phyloP scores from a whole-genome alignment of 1,139 yeast genomes.

The Suhomyces wounanorum region DNA sequence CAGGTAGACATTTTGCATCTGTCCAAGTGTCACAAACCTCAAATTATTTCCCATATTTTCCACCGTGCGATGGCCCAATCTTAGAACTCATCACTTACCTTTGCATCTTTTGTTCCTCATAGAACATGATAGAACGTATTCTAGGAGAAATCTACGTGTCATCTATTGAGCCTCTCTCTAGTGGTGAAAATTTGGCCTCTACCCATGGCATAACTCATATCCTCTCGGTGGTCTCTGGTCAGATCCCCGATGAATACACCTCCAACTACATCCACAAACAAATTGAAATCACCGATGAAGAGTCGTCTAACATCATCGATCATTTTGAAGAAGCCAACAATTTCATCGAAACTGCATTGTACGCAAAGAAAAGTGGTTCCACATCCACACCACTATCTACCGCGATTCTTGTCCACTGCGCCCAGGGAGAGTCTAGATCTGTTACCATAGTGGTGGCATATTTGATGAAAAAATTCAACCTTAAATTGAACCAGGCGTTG shows the following conservation, averaged over 20 bases:
- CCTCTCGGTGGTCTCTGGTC: slow-evolving; percentile 66
- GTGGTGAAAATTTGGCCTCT: slow-evolving; percentile 42
- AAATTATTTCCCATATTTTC: background rate
- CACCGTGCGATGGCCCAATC: background rate
- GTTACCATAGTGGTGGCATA: slow-evolving; percentile 74
- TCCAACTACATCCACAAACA: slow-evolving; percentile 57
- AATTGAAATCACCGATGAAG: slow-evolving; percentile 69
- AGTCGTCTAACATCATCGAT: slow-evolving; percentile 61
- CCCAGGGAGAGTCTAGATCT: slow-evolving; percentile 88
- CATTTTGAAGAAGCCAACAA: slow-evolving; percentile 59
- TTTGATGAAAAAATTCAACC: slow-evolving; percentile 70
- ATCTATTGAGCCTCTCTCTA: slow-evolving; percentile 54
- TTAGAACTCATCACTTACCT: background rate
- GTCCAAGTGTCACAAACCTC: slow-evolving; percentile 6
- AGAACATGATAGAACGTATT: slow-evolving; percentile 43
- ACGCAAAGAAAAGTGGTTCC: slow-evolving; percentile 21
- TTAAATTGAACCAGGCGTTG: slow-evolving; percentile 61
- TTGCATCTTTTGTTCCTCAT: background rate
- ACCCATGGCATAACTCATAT: slow-evolving; percentile 64
- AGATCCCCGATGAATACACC: slow-evolving; percentile 54
- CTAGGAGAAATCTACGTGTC: slow-evolving; percentile 69
- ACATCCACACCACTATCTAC: background rate
- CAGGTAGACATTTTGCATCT: background rate
- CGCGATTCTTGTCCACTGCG: slow-evolving; percentile 62
- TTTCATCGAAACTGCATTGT: slow-evolving; percentile 67